Evolutionary conservation across 768 basidiomycete species (phyloP).

Genomic region (Pholiota microspora): DNA sequence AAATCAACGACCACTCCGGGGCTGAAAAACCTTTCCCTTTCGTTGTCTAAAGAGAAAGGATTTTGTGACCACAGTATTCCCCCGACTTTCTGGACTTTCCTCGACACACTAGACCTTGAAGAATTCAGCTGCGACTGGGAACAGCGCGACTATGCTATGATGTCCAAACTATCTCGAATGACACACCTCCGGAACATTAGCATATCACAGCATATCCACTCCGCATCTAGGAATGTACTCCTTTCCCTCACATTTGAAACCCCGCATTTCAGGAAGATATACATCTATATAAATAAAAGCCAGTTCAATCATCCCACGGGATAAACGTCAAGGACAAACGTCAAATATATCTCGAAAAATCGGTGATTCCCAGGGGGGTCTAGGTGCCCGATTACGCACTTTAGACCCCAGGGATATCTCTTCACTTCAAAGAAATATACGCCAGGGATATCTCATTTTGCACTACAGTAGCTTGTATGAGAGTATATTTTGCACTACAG

Average conservation of each 20-base stretch:
- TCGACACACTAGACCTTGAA: neutral
- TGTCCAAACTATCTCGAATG: neutral
- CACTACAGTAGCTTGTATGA: no score
- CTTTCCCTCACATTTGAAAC: no score
- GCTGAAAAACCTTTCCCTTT: neutral
- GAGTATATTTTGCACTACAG: no score
- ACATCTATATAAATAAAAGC: no score
- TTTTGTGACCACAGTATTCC: neutral
- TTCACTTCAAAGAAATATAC: no score
- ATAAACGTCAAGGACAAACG: no score
- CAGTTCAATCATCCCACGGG: no score
- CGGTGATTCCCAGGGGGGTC: neutral
- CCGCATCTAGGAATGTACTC: neutral
- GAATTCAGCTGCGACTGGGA: neutral
- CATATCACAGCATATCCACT: neutral
- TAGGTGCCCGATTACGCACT: no score
- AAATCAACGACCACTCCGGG: neutral
- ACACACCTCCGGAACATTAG: neutral
- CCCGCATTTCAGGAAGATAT: neutral
- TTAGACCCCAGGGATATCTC: no score
- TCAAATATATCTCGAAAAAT: neutral
- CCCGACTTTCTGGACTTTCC: neutral
- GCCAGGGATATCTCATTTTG: no score
- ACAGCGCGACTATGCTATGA: neutral
- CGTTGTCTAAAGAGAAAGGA: neutral